These are phyloP conservation scores for Hypoxylon fragiforme DNA, from an alignment of 495 filamentous ascomycete species.

Conservation along the genomic window DNA sequence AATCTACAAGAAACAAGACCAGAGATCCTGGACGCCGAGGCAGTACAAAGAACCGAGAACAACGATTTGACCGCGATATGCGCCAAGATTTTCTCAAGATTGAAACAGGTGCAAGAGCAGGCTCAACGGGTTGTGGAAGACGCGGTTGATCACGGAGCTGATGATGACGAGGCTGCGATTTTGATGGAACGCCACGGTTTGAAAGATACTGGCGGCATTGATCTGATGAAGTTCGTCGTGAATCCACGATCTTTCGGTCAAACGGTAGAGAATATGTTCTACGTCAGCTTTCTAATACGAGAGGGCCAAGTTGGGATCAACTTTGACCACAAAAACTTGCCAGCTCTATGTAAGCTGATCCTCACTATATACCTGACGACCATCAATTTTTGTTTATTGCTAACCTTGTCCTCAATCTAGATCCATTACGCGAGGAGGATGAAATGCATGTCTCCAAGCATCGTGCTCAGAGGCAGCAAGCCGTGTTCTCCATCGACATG, in stretches of 20 bases:
- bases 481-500: conserved; percentile 83
- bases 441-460: conserved; percentile 37
- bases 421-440: conserved; percentile 29
- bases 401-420: conserved; percentile 19
- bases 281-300: conserved; percentile 88
- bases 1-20: conserved; percentile 70
- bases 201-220: conserved; percentile 64
- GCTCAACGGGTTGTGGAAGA: conserved; percentile 49
- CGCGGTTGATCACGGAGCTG: conserved; percentile 32
- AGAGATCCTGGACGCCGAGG: conserved; percentile 68
- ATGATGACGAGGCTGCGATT: conserved; percentile 37
- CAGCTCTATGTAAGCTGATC: conserved; percentile 67
- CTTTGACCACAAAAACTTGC: conserved; percentile 65
- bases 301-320: conserved; percentile 75
- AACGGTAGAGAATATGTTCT: conserved; percentile 96
- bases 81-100: conserved; percentile 61
- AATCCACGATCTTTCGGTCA: conserved; percentile 92
- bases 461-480: conserved; percentile 70
- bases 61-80: conserved; percentile 71
- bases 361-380: neutral
- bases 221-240: conserved; percentile 80
- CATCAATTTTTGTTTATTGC: conserved; percentile 15
- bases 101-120: conserved; percentile 45
- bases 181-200: conserved; percentile 59
- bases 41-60: conserved; percentile 72